Evolutionary conservation across 768 basidiomycete genomes (phyloP).

Genomic region (Phallus indusiatus): DNA sequence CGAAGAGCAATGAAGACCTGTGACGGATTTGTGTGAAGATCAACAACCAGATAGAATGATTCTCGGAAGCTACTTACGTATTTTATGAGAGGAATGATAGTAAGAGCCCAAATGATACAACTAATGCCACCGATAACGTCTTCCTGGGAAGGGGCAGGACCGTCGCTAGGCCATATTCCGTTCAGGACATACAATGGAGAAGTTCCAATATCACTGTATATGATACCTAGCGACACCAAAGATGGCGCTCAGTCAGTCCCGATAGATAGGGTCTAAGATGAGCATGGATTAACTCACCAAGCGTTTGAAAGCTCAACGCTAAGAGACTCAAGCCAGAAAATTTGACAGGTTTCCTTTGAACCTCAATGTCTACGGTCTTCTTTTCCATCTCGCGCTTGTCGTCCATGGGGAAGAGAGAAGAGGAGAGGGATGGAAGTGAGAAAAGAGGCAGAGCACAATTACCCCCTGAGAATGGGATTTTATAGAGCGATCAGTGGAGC

Average conservation of each 20-base stretch:
- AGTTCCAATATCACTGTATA: constrained; percentile 42
- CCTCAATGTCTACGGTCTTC: not conserved
- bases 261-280: not conserved
- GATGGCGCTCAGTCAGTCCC: not conserved
- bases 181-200: constrained; percentile 58
- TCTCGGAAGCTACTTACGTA: constrained; percentile 33
- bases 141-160: constrained; percentile 40
- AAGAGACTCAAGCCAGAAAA: constrained; percentile 15
- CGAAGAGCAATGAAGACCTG: constrained; percentile 40
- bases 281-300: constrained; percentile 15
- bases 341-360: not conserved
- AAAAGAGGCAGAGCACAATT: not conserved
- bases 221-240: constrained; percentile 24
- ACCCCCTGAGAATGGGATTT: not conserved
- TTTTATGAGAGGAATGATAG: constrained; percentile 52
- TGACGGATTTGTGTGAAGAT: not conserved
- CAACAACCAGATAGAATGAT: not conserved
- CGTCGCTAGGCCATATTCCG: constrained; percentile 47
- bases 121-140: constrained; percentile 56
- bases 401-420: not conserved
- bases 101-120: constrained; percentile 57
- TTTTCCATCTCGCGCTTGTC: too few species aligned
- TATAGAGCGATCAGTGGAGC: not conserved
- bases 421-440: not conserved
- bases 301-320: constrained; percentile 23